Evolutionary conservation across 208 protist genomes (phyloP), one percentile per base, ranked within the genome.

Genomic region (Herpetomonas tarakana): DNA sequence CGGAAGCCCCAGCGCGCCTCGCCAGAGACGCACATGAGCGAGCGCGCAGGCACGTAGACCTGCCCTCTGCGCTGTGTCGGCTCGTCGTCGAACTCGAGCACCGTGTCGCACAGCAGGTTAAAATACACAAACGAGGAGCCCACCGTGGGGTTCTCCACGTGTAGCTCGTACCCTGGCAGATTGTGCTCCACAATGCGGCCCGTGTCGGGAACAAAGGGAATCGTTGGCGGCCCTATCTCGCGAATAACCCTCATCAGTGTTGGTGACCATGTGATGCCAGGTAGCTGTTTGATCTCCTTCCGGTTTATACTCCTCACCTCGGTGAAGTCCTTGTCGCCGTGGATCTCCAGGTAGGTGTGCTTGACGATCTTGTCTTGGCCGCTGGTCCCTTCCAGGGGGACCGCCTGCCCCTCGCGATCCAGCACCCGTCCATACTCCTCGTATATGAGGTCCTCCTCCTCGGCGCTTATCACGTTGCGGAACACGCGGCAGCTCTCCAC

Each of bases 1-100:
- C 89, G 83, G 45, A 88, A 92, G 11, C 89, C 89, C 86, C 89
- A 95, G 2, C 89, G 80, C 2, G 70, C 71, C 73, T 95, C 89
- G n/a, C 76, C 89, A 0, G 83, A 87, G 44, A 83, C 78, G n/a
- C 53, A 51, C 80, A 93, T 75, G 1, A 92, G 52, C 16, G 86
- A 68, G 18, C 89, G 74, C 25, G 82, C 68, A 0, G 89, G 89
- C 0, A 95, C 61, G 31, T 75, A 73, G 24, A 83, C 86, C 60
- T 88, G 70, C 11, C 89, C 89, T 0, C 53, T 19, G 9, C 89
- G 81, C n/a, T 79, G 66, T 12, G 83, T 87, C 39, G 76, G 71
- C 67, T 95, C 89, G 68, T 95, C 86, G 53, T 95, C 89, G 66
- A 95, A 90, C 18, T 74, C 65, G 2, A 91, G 46, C 2, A 95